Evolutionary conservation across 2,329 filamentous ascomycete species (phyloP), one percentile per base, ranked within the genome.

Genomic region (Xylariomycetidae sp.): DNA sequence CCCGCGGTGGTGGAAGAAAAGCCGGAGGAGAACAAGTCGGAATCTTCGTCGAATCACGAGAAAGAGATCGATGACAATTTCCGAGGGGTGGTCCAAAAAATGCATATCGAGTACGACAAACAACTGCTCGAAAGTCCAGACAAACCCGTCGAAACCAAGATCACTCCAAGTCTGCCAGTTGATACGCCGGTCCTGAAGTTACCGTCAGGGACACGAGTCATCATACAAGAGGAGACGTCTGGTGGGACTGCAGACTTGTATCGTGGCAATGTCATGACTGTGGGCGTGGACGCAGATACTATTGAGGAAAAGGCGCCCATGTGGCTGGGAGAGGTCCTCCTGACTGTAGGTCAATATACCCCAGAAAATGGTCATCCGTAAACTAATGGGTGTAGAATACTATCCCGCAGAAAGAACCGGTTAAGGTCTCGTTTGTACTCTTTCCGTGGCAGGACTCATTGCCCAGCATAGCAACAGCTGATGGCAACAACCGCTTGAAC

Each of bases 351-450:
- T 48, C 22, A 35, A 23, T 33, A 4, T 16, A 16, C 8, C 20
- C 2, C 19, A 27, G 9, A 5, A 23, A 26, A 15, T n/a, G 16
- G 13, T n/a, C 14, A 16, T 4, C 8, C 14, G 15, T 38, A 34
- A 27, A 36, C 38, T 48, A 28, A 38, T 34, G 27, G 27, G 29
- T 4, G 31, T 56, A 88, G 69, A 96, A 96, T 56, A 74, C 78
- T 55, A 77, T 87, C 7, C 87, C 88, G 0, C 63, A 72, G 38
- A 97, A 97, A 65, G 92, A 97, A n/a, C 81, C 89, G 2, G 78
- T 90, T 48, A 98, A 98, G 69, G 82, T 97, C n/a, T 89, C 87
- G 4, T 98, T 98, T 53, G 76, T 95, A 12, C 70, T 98, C 16
- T 79, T 92, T 48, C 89, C 92, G 0, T 88, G 77, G 64, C 73